Percentiles rank a stretch among this genome's conserved stretches.
phyloP scores from a whole-genome alignment of 169 alveolate genomes.

The Cryptosporidium xiaoi region DNA sequence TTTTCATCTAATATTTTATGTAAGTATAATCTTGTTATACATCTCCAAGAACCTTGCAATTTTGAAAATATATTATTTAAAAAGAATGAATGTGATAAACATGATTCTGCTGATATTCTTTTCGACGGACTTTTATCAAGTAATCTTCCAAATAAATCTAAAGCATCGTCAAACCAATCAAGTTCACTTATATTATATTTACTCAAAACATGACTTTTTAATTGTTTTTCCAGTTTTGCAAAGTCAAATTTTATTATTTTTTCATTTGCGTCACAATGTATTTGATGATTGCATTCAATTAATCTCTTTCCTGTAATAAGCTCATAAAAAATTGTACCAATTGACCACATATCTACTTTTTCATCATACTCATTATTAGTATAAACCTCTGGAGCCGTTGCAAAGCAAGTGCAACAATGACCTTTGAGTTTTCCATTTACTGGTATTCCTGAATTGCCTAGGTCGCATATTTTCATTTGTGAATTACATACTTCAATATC shows the following conservation, averaged over 20 bases:
- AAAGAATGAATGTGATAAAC: slow-evolving; percentile 57
- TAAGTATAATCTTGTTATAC: slow-evolving; percentile 23
- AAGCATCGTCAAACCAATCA: slow-evolving; percentile 43
- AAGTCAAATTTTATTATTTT: slow-evolving; percentile 63
- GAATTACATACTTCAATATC: slow-evolving; percentile 71
- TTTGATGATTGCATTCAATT: slow-evolving; percentile 75
- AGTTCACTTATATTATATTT: slow-evolving; percentile 16
- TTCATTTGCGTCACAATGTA: slow-evolving; percentile 68
- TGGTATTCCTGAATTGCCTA: slow-evolving; percentile 88
- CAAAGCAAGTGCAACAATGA: slow-evolving; percentile 84
- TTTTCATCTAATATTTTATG: slow-evolving; percentile 45
- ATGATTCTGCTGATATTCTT: slow-evolving; percentile 58
- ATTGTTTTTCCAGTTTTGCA: slow-evolving; percentile 18
- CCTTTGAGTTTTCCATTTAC: slow-evolving; percentile 74
- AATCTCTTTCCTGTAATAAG: slow-evolving; percentile 77
- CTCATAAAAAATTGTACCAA: slow-evolving; percentile 85
- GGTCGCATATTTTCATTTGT: slow-evolving; percentile 88
- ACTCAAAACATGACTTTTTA: slow-evolving; percentile 12
- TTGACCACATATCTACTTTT: slow-evolving; percentile 86
- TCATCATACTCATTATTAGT: slow-evolving; percentile 82
- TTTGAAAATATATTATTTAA: not conserved
- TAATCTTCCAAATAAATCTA: slow-evolving; percentile 45
- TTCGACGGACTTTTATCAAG: slow-evolving; percentile 61
- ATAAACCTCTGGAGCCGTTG: slow-evolving; percentile 86
- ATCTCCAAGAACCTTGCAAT: slow-evolving; percentile 39